These are phyloP conservation scores for Datura wrightii DNA, from an alignment of 257 asterid species.

Conservation along the genomic window DNA sequence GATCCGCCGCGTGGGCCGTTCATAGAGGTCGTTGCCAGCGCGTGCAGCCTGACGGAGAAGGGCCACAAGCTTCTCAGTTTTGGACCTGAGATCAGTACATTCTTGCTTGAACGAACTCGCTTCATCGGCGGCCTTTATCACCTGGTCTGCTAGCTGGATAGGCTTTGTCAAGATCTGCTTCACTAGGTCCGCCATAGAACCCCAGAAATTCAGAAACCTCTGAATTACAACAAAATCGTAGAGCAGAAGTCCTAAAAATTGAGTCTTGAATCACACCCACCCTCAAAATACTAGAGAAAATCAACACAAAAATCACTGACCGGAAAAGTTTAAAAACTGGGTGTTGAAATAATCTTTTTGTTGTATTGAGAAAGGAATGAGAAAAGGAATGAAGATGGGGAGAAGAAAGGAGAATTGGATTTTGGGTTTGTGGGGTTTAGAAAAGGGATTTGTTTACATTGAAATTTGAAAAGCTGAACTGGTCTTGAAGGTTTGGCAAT, in stretches of 20 bases:
- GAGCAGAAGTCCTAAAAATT: background rate
- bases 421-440: background rate
- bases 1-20: constrained; percentile 79
- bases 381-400: background rate
- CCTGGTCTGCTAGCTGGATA: constrained; percentile 67
- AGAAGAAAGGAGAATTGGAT: background rate
- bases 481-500: background rate
- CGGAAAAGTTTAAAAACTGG: background rate
- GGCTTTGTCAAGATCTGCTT: constrained; percentile 73
- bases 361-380: background rate
- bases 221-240: constrained; percentile 4
- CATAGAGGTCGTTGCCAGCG: constrained; percentile 72
- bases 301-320: background rate
- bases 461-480: background rate
- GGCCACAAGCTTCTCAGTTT: constrained; percentile 65
- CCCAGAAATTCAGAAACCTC: background rate
- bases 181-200: constrained; percentile 66
- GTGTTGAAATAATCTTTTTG: background rate
- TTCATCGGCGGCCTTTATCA: constrained; percentile 65
- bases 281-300: background rate
- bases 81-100: constrained; percentile 66
- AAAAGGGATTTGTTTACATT: background rate
- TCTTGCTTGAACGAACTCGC: constrained; percentile 72
- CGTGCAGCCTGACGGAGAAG: constrained; percentile 86
- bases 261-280: background rate